Percentiles rank a stretch among this genome's conserved stretches.
phyloP scores from a whole-genome alignment of 192 early-diverging fungal species.

The Entomortierella beljakovae region DNA sequence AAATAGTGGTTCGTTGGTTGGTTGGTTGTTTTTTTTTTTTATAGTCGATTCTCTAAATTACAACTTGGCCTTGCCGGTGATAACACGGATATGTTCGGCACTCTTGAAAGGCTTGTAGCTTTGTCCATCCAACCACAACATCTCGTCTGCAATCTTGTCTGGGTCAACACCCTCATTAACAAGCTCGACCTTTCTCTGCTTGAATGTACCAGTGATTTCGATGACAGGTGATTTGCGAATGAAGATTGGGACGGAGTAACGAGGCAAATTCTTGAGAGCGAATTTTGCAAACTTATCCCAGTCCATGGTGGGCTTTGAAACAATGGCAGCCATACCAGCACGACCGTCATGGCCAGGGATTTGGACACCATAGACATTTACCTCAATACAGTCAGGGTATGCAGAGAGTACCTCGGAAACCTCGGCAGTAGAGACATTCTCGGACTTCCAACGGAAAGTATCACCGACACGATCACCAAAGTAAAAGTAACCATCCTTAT shows the following conservation, averaged over 20 bases:
- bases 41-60: neutral
- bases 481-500: slow-evolving; percentile 67
- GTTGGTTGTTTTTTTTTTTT: no score
- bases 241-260: slow-evolving; percentile 75
- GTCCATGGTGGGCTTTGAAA: slow-evolving; percentile 58
- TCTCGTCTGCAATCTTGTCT: slow-evolving; percentile 48
- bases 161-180: slow-evolving; percentile 64
- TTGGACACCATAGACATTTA: slow-evolving; percentile 75
- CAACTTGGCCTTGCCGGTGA: slow-evolving; percentile 43
- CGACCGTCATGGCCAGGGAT: slow-evolving; percentile 75
- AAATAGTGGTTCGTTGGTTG: no score
- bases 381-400: slow-evolving; percentile 68
- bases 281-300: slow-evolving; percentile 58
- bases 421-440: slow-evolving; percentile 71
- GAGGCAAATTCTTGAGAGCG: slow-evolving; percentile 61
- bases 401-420: slow-evolving; percentile 67
- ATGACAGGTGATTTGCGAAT: slow-evolving; percentile 68
- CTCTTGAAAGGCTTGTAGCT: slow-evolving; percentile 58
- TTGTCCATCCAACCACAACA: slow-evolving; percentile 60
- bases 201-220: slow-evolving; percentile 66
- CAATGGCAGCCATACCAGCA: slow-evolving; percentile 78
- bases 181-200: slow-evolving; percentile 62
- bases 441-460: slow-evolving; percentile 79
- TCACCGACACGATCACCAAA: slow-evolving; percentile 80
- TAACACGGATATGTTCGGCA: slow-evolving; percentile 26